Base-by-base conservation (phyloP, 768 basidiomycete species). In the Termitomyces bulborhizus region DNA sequence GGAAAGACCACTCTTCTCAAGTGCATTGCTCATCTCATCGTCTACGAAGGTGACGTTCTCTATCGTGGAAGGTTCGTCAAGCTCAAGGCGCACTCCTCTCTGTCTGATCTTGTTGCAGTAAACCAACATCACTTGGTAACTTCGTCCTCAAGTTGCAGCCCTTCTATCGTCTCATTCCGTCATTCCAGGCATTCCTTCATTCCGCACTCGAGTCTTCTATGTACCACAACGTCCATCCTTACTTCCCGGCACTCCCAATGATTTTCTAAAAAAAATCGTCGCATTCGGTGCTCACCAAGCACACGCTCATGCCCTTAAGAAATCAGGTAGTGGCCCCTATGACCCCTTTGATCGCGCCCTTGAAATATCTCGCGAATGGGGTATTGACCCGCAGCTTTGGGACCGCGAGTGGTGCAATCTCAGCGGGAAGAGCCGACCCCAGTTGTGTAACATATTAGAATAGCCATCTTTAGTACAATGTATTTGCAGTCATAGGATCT, bases 191-290 rank as follows among this genome's bases (percentile, higher is more conserved):
- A 80, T 93, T 24, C 90, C 93, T 3, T 65, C 66, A 16, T 96
- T 85, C 70, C 83, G 93, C 49, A 92, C 86, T 0, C 79, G 77
- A 53, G 84, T 96, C 3, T 79, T 86, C 56, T 96, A 96, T 66
- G 85, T 95, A 26, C 93, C 93, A 1, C 93, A 96, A 69, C 76
- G 93, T 40, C 87, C 93, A 0, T 88, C 92, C 1, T 74, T 95
- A n/a, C 80, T 96, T 21, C 82, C 91, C 1, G 88, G 87, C 4
- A 86, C 88, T 3, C 93, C 93, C 0, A 74, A 77, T 24, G 84
- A 86, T 56, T 90, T 95, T 61, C 70, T 94, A 54, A 64, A 69
- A 3, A 73, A 79, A 0, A 71, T 93, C 56, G 71, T 72, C 29
- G 69, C 74, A 6, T 86, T 90, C 63, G 50, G 75, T 74, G 56